Conservation (phyloP, 352 stramenopile species). For the Pythium monospermum region DNA sequence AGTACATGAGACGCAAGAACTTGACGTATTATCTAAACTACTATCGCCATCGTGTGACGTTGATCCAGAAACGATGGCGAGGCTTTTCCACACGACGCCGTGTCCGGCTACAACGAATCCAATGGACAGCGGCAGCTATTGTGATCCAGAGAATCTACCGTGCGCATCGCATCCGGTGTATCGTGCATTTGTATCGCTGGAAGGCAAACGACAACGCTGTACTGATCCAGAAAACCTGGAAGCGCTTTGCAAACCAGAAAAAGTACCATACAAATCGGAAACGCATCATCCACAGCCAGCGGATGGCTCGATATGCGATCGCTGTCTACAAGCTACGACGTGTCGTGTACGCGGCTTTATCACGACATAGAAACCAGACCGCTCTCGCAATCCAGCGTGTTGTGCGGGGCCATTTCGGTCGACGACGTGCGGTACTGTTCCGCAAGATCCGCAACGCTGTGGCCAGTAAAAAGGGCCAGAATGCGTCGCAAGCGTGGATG, state of each 20-base stretch:
- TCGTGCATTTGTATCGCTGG: slow-evolving; percentile 26
- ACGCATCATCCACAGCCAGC: slow-evolving; percentile 37
- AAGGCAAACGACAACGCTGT: slow-evolving; percentile 21
- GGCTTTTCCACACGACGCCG: slow-evolving; percentile 29
- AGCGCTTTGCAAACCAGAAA: slow-evolving; percentile 14
- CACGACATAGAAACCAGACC: slow-evolving; percentile 26
- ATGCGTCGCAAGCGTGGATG: slow-evolving; percentile 44
- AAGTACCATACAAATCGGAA: slow-evolving; percentile 24
- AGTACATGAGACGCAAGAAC: slow-evolving; percentile 26
- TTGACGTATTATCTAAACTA: slow-evolving; percentile 33
- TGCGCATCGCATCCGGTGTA: slow-evolving; percentile 25
- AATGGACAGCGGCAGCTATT: slow-evolving; percentile 28
- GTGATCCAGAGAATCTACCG: slow-evolving; percentile 42
- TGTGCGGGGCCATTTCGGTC: slow-evolving; percentile 41
- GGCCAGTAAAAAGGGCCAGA: slow-evolving; percentile 43
- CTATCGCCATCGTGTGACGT: slow-evolving; percentile 27
- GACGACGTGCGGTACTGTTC: slow-evolving; percentile 48
- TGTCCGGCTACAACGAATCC: slow-evolving; percentile 23
- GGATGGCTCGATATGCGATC: slow-evolving; percentile 33
- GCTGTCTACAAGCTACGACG: slow-evolving; percentile 23
- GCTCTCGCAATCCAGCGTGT: slow-evolving; percentile 36
- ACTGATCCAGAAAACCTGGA: slow-evolving; percentile 43
- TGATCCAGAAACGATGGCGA: slow-evolving; percentile 48
- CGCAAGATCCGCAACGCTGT: slow-evolving; percentile 61
- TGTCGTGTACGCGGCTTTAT: slow-evolving; percentile 25